A percentile compares a stretch with the other conserved stretches of the same genome.
These are phyloP conservation scores for Neurospora terricola DNA, from an alignment of 495 filamentous ascomycete species.

Conservation along the genomic window DNA sequence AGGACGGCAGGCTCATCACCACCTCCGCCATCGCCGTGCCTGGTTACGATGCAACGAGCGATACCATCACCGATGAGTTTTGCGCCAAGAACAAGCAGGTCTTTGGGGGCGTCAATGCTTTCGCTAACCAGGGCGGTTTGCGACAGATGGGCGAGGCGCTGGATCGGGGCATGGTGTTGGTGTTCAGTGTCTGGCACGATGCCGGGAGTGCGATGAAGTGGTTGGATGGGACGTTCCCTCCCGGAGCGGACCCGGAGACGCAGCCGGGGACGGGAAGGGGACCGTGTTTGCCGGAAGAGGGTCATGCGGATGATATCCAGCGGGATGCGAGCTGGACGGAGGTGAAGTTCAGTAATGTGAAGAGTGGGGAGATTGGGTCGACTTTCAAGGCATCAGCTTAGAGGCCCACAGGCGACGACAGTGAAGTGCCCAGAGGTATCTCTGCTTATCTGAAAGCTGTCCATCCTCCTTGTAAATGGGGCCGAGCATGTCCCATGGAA, in stretches of 20 bases:
- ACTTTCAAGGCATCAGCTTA: conserved; percentile 10
- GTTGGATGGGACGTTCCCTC: conserved; percentile 35
- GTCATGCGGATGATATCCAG: conserved; percentile 43
- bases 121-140: conserved; percentile 48
- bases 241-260: conserved; percentile 2
- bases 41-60: conserved; percentile 12
- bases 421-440: too few relatives aligned
- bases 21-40: conserved; percentile 3
- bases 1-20: conserved; percentile 41
- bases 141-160: conserved; percentile 48
- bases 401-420: too few relatives aligned
- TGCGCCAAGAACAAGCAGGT: conserved; percentile 34
- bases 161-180: conserved; percentile 50
- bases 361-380: conserved; percentile 55
- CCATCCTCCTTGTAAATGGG: too few relatives aligned
- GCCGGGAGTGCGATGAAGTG: conserved; percentile 55
- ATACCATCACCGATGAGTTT: conserved; percentile 47
- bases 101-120: conserved; percentile 13
- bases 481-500: too few relatives aligned
- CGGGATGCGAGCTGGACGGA: conserved; percentile 34
- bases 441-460: too few relatives aligned
- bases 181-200: conserved; percentile 58
- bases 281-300: conserved; percentile 46
- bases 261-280: conserved; percentile 45
- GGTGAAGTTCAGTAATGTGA: conserved; percentile 61